These are phyloP conservation scores for Ensete ventricosum DNA, from an alignment of 176 grass and related monocot species.

Conservation along the genomic window DNA sequence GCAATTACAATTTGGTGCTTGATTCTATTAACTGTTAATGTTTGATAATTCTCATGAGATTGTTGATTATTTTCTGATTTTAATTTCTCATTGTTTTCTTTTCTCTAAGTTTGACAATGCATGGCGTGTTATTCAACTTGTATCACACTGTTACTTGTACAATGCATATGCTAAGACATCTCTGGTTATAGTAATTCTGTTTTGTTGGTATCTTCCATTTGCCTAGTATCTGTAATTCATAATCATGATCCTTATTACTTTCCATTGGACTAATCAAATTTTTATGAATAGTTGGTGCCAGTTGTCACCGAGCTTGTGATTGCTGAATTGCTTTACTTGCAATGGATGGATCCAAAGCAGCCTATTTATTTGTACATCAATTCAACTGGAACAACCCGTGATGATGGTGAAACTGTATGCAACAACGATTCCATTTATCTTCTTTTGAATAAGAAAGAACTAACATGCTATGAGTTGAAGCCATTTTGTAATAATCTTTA, in stretches of 20 bases:
- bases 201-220: neutral
- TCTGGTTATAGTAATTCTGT: neutral
- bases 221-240: neutral
- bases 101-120: neutral
- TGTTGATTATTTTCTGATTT: neutral
- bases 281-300: slow-evolving; percentile 57
- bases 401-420: slow-evolving; percentile 90
- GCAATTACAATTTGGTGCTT: neutral
- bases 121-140: neutral
- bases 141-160: neutral
- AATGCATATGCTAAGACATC: neutral
- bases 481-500: neutral
- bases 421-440: slow-evolving; percentile 17
- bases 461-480: neutral
- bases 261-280: slow-evolving; percentile 3
- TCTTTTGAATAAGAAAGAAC: neutral
- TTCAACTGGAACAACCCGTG: slow-evolving; percentile 74
- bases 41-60: neutral
- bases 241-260: neutral
- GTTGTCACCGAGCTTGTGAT: slow-evolving; percentile 77
- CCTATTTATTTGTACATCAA: slow-evolving; percentile 89
- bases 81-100: neutral
- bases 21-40: neutral
- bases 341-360: slow-evolving; percentile 75
- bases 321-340: slow-evolving; percentile 82